Conservation (phyloP, 1,284 basidiomycete species). For the Tremellales sp. region DNA sequence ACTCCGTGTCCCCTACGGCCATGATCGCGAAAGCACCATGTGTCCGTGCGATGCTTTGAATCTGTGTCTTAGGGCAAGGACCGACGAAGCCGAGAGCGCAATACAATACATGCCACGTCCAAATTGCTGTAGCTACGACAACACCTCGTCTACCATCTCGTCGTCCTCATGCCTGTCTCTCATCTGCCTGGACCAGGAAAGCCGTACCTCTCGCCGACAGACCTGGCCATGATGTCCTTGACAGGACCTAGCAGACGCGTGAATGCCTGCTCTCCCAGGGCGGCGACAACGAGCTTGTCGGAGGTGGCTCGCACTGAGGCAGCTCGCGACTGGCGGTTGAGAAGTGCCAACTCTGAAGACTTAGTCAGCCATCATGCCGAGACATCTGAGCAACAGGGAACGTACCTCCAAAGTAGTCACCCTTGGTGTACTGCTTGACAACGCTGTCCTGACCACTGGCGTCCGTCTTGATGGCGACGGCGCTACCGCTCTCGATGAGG, state of each 20-base stretch:
- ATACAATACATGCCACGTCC: no score
- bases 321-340: conserved; percentile 80
- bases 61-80: neutral
- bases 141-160: no score
- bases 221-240: conserved; percentile 50
- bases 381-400: conserved; percentile 5
- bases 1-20: no score
- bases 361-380: neutral
- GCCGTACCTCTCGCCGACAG: conserved; percentile 47
- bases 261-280: conserved; percentile 88
- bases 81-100: neutral
- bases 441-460: conserved; percentile 63
- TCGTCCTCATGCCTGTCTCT: no score
- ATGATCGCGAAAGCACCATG: no score
- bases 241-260: conserved; percentile 85
- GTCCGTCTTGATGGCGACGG: conserved; percentile 73
- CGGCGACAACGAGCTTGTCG: conserved; percentile 80
- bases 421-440: conserved; percentile 74
- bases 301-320: conserved; percentile 79
- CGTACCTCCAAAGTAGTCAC: conserved; percentile 97
- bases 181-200: conserved; percentile 10
- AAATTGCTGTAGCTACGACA: neutral
- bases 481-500: conserved; percentile 90
- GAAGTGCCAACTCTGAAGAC: conserved; percentile 71
- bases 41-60: no score